phyloP scores from a whole-genome alignment of 208 protist species.

The Leptomonas pyrrhocoris region DNA sequence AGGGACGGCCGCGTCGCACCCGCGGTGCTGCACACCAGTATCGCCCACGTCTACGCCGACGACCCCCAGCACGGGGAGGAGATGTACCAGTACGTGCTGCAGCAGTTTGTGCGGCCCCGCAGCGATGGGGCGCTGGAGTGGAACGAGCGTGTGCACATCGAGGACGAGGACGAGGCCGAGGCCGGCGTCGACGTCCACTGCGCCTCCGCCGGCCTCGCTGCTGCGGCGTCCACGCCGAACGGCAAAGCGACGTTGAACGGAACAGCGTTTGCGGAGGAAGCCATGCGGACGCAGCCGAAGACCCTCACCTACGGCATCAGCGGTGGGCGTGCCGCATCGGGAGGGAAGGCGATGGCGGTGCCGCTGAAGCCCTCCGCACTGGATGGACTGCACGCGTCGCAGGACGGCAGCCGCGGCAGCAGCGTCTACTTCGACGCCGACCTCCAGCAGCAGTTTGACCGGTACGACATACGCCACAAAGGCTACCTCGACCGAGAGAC shows the following conservation, averaged over 20 bases:
- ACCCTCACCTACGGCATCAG: not conserved
- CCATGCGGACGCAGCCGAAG: constrained; percentile 1
- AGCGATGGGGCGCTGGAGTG: constrained; percentile 18
- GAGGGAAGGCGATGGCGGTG: not conserved
- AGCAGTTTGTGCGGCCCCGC: constrained; percentile 27
- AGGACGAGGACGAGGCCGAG: constrained; percentile 16
- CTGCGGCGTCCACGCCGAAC: not conserved
- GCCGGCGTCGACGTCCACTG: not conserved
- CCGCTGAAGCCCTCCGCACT: constrained; percentile 4
- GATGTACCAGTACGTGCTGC: constrained; percentile 53
- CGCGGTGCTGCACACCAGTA: constrained; percentile 40
- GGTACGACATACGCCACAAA: constrained; percentile 56
- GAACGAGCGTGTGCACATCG: constrained; percentile 29
- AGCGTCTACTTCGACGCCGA: constrained; percentile 56
- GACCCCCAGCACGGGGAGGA: constrained; percentile 41
- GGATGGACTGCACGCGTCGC: constrained; percentile 5
- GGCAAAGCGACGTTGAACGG: too few relatives aligned
- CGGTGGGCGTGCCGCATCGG: not conserved
- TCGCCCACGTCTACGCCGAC: constrained; percentile 42
- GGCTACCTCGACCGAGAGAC: constrained; percentile 73
- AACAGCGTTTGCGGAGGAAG: not conserved
- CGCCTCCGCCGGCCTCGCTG: not conserved
- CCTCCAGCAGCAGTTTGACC: constrained; percentile 60
- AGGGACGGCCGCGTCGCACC: constrained; percentile 44
- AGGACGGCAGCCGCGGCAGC: not conserved